A percentile compares a stretch with the other conserved stretches of the same genome.
phyloP scores from a whole-genome alignment of 768 basidiomycete genomes.

The Dictyophora rubrovolvata region DNA sequence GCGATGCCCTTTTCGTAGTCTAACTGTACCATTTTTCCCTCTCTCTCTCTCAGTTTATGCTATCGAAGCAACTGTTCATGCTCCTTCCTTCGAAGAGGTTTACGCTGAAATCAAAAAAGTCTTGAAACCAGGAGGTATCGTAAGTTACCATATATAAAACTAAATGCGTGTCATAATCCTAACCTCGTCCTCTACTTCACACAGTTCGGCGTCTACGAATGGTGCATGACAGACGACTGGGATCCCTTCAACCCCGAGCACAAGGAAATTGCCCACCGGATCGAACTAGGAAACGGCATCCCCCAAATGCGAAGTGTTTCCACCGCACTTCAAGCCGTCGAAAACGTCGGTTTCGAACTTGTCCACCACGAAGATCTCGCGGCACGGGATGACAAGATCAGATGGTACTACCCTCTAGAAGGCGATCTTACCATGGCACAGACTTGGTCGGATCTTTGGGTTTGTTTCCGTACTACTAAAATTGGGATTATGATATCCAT shows the following conservation, averaged over 20 bases:
- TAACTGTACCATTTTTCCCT: slow-evolving; percentile 9
- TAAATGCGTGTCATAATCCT: no score
- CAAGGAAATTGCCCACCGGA: slow-evolving; percentile 82
- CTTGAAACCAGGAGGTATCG: slow-evolving; percentile 91
- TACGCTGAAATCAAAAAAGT: slow-evolving; percentile 90
- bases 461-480: slow-evolving; percentile 84
- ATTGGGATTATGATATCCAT: slow-evolving; percentile 80
- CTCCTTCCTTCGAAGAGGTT: slow-evolving; percentile 91
- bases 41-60: slow-evolving; percentile 81
- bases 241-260: slow-evolving; percentile 77
- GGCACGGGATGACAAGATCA: slow-evolving; percentile 60
- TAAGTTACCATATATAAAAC: slow-evolving; percentile 23
- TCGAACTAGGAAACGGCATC: slow-evolving; percentile 94
- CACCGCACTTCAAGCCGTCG: slow-evolving; percentile 64
- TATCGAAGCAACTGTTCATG: slow-evolving; percentile 96
- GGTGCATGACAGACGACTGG: slow-evolving; percentile 98
- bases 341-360: slow-evolving; percentile 76
- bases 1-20: not conserved
- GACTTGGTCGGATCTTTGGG: slow-evolving; percentile 70
- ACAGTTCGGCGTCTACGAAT: slow-evolving; percentile 96
- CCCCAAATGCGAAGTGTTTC: slow-evolving; percentile 89
- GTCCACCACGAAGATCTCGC: slow-evolving; percentile 93
- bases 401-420: slow-evolving; percentile 97
- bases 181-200: no score
- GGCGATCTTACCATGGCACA: slow-evolving; percentile 90